These are phyloP conservation scores for Singerocomus inundabilis DNA, from an alignment of 1,284 basidiomycete species.

Conservation along the genomic window DNA sequence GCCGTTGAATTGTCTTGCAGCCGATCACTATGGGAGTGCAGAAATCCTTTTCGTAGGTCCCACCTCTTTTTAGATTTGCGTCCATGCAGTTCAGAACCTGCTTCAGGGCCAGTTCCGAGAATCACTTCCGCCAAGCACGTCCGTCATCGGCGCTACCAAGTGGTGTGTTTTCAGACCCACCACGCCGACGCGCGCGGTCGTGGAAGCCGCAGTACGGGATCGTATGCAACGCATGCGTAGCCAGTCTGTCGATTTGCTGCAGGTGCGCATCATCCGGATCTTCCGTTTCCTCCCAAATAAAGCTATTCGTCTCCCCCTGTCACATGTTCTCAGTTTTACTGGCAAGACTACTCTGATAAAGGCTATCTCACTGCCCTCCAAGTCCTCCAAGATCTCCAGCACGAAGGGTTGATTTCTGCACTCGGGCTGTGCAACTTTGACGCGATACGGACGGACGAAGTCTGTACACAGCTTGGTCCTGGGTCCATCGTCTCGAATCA, in stretches of 20 bases:
- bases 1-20: constrained; percentile 38
- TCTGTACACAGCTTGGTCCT: constrained; percentile 67
- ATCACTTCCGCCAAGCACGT: constrained; percentile 40
- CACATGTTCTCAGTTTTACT: constrained; percentile 63
- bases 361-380: constrained; percentile 64
- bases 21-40: constrained; percentile 80
- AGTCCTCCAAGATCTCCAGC: constrained; percentile 58
- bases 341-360: constrained; percentile 75
- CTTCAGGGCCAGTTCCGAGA: constrained; percentile 69
- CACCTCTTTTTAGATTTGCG: not conserved
- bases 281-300: not conserved
- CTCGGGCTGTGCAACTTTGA: constrained; percentile 84
- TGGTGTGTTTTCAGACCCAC: constrained; percentile 74
- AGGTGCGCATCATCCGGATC: constrained; percentile 41
- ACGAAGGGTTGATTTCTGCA: constrained; percentile 58
- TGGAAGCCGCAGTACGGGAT: constrained; percentile 66
- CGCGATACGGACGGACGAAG: constrained; percentile 68
- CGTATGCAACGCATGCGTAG: constrained; percentile 56
- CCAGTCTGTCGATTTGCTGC: constrained; percentile 64
- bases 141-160: constrained; percentile 71
- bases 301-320: not conserved
- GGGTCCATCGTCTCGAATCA: constrained; percentile 77
- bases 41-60: constrained; percentile 73
- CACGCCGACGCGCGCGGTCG: constrained; percentile 51
- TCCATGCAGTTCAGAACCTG: too few relatives aligned